Percentiles rank a stretch among this genome's conserved stretches.
Evolutionary conservation across 2,329 filamentous ascomycete genomes (phyloP).

Genomic region (Neofusicoccum laricinum): DNA sequence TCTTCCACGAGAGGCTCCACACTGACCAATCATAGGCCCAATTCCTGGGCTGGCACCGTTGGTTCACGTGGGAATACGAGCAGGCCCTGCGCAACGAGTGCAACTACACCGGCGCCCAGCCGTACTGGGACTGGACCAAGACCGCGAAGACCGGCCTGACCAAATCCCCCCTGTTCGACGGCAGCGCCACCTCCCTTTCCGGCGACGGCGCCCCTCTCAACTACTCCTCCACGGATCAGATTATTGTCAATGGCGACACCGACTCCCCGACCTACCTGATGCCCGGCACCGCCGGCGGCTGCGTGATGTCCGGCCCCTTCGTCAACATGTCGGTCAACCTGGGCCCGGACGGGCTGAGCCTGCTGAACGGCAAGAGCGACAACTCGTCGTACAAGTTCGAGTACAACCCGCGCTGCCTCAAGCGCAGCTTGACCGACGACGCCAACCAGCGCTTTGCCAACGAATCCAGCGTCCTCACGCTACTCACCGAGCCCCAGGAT

Average conservation of each 20-base stretch:
- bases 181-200: constrained; percentile 46
- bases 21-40: constrained; percentile 25
- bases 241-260: background rate
- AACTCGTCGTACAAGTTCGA: constrained; percentile 16
- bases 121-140: constrained; percentile 34
- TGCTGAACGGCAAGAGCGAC: constrained; percentile 24
- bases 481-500: constrained; percentile 26
- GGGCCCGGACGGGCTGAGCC: constrained; percentile 42
- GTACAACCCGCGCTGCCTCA: constrained; percentile 39
- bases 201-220: constrained; percentile 41
- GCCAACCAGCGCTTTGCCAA: constrained; percentile 23
- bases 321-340: constrained; percentile 44
- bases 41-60: constrained; percentile 41
- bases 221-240: constrained; percentile 2
- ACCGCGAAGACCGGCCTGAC: constrained; percentile 4
- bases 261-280: constrained; percentile 35
- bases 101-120: constrained; percentile 41
- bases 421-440: constrained; percentile 34
- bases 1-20: background rate
- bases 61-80: constrained; percentile 43
- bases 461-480: constrained; percentile 23
- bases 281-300: constrained; percentile 56
- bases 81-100: constrained; percentile 42
- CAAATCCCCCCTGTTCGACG: constrained; percentile 55
- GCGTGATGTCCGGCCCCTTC: constrained; percentile 53